Evolutionary conservation across 768 basidiomycete genomes (phyloP), one percentile per base, ranked within the genome.

Genomic region (Boletus reticuloceps): DNA sequence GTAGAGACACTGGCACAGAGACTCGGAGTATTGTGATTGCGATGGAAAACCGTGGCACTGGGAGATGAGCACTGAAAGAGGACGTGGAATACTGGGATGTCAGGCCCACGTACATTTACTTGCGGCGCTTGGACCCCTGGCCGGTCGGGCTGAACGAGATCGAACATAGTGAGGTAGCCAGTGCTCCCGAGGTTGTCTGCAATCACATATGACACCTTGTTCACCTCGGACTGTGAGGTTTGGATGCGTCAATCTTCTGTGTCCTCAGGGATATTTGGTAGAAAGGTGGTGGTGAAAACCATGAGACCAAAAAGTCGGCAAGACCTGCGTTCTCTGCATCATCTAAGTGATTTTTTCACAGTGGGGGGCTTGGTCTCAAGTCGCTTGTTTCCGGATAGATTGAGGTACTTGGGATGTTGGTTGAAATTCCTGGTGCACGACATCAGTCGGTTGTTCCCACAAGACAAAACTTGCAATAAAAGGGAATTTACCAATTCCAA

Each of bases 301-400:
- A 98, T 99, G 37, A 99, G 81, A n/a, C 97, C 97, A 12, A 86
- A 74, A 98, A 99, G 54, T 92, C 92, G n/a, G 92, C 86, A 8
- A 94, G 74, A 36, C 75, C 72, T 6, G 43, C 67, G 47, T 34
- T 51, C 36, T 65, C 58, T 41, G 66, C 49, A 58, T 57, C 61
- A 1, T 57, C 60, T 4, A 61, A 66, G 17, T 52, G 57, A 29
- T 68, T 70, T 51, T n/a, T 72, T 72, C 16, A 74, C 67, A 32
- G 64, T 55, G 3, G 58, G n/a, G 53, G 89, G 86, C 71, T 93
- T 96, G 79, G 98, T 97, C 73, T 94, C 92, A 5, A 99, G 79
- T 10, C 91, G 85, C 69, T 97, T 96, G 77, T 99, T 99, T 6
- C 97, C 97, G 0, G 97, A 98, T 42, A 98, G 72, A 66, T 98